Evolutionary conservation across 768 basidiomycete species (phyloP), one percentile per base, ranked within the genome.

Genomic region (Lanmaoa rubissima): DNA sequence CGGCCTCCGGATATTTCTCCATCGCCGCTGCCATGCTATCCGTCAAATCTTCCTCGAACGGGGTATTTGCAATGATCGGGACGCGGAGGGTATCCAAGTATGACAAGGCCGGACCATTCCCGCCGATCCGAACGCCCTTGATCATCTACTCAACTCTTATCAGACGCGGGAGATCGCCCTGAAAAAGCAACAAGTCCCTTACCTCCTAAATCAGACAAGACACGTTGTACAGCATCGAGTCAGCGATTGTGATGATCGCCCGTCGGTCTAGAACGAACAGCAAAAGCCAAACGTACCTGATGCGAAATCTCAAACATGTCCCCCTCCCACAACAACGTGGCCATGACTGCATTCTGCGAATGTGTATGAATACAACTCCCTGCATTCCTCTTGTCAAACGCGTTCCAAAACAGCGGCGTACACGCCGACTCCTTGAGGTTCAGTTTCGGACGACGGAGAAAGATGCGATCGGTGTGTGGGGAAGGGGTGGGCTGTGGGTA

Each of bases 291-390:
- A 31, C 50, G 55, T 53, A 84, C 92, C 70, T 92, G 91, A 70
- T 94, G 92, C 11, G 89, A 91, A 61, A 94, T 90, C 56, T 78
- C 79, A 63, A 94, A 94, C 19, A 83, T 76, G 26, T 81, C 75
- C 0, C 84, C 87, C 5, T 81, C 76, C 82, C 86, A 92, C 16
- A 93, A 76, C 36, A 95, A 72, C 0, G 92, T 94, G 1, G 87
- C 87, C 85, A 94, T 90, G 41, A 95, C 93, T 39, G 86, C 92
- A 69, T 94, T 84, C 68, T 94, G 92, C 0, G 89, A 92, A 67
- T 94, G 93, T 0, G 92, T 94, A 67, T 94, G 93, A 59, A 95
- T 92, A 64, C 92, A 94, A 43, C 90, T 90, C 1, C 89, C 88
- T 2, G 92, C 91, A 56, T 80, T 75, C 21, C 90, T 79, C 60